Base-by-base conservation (phyloP, 2,329 filamentous ascomycete species). In the Ilyonectria sp. region DNA sequence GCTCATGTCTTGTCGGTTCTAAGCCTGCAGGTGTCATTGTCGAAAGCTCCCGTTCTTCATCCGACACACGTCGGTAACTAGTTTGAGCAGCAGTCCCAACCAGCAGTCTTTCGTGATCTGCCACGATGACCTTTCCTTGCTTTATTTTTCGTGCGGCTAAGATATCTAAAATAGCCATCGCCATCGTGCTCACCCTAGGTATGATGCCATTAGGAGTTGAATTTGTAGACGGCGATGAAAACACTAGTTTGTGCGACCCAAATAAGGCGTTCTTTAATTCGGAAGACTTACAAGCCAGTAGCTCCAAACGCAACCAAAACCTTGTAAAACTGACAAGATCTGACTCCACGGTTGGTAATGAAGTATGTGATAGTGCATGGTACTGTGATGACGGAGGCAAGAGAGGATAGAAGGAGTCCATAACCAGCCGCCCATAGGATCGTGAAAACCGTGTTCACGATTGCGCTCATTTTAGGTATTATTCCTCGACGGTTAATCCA, bases 1-100 rank as follows among this genome's bases (percentile, higher is more conserved):
- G 17, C 75, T 49, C 46, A 23, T 49, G 21, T 49, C 46, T 49
- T 5, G 46, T 49, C 11, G 46, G 46, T 49, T 49, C 46, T 15
- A 49, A 5, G 9, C 46, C 46, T 49, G 46, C 6, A 5, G n/a
- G 46, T 11, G 46, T 23, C 19, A 49, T 49, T 23, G n/a, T 43
- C 7, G 37, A 43, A 15, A 43, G 15, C 13, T 43, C 37, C 13
- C 37, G 46, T 17, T 49, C 21, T 23, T 29, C 46, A 23, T 29
- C 26, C 19, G 10, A 6, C 19, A 49, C 46, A 49, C 21, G 46
- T 29, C 21, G 10, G 19, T 49, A 49, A 10, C 26, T 29, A 17
- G 46, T 49, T 15, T 23, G 10, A 13, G 11, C 19, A 26, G 19
- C 46, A 11, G n/a, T 6, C 4, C 11, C 13, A 17, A 17, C 46